Evolutionary conservation across 108 stramenopile species (phyloP).

Genomic region (Nitzschia sp.): DNA sequence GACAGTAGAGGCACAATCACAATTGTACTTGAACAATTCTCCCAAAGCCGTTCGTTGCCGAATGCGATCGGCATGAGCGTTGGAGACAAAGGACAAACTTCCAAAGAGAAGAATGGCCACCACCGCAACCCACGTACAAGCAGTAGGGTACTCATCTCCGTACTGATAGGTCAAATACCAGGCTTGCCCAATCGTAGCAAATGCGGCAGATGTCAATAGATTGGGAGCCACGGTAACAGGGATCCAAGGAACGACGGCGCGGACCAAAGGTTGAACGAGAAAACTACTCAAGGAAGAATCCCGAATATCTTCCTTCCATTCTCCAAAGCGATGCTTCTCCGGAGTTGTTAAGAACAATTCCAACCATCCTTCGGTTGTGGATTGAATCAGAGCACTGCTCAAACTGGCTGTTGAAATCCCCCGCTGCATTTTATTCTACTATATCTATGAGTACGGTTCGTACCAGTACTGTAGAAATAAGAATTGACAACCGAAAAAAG

Average conservation of each 20-base stretch:
- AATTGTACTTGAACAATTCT: conserved; percentile 86
- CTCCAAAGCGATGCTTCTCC: conserved; percentile 76
- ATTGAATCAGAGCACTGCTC: conserved; percentile 6
- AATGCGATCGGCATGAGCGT: conserved; percentile 78
- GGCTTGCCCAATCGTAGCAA: conserved; percentile 68
- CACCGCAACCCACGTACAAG: conserved; percentile 77
- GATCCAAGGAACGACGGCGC: conserved; percentile 53
- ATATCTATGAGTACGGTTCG: too few species aligned
- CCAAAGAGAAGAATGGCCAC: conserved; percentile 76
- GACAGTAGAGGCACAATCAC: conserved; percentile 79
- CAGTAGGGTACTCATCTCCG: conserved; percentile 62
- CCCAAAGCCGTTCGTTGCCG: conserved; percentile 80
- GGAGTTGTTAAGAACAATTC: conserved; percentile 86
- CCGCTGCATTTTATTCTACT: too few species aligned
- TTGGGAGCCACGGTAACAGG: conserved; percentile 85
- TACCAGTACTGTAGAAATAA: too few species aligned
- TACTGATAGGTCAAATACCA: conserved; percentile 83
- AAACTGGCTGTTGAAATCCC: too few species aligned
- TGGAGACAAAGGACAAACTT: conserved; percentile 58
- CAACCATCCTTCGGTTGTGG: conserved; percentile 82
- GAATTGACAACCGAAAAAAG: too few species aligned
- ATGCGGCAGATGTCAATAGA: conserved; percentile 72
- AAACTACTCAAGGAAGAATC: conserved; percentile 73
- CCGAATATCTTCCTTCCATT: conserved; percentile 74
- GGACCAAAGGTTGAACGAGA: conserved; percentile 54